These are phyloP conservation scores for Plicaturopsis crispa DNA, from an alignment of 768 basidiomycete genomes.

Conservation along the genomic window DNA sequence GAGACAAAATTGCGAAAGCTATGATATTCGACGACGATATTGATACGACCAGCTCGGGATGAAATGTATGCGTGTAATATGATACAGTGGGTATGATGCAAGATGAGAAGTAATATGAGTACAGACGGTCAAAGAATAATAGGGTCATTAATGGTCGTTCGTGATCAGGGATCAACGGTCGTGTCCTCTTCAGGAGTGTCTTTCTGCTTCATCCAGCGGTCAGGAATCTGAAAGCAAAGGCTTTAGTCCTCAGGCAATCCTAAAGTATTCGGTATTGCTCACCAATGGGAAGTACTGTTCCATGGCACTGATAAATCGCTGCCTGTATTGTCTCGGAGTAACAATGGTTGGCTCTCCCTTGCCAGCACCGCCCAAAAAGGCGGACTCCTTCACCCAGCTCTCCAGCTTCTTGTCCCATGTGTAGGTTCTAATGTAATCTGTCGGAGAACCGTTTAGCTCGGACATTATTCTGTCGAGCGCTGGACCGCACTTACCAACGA, in stretches of 20 bases:
- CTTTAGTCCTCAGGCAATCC: conserved; percentile 2
- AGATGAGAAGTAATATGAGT: no score
- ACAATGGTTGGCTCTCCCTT: conserved; percentile 95
- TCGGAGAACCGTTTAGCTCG: neutral
- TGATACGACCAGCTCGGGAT: no score
- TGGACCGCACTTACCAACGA: conserved; percentile 64
- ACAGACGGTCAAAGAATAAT: no score
- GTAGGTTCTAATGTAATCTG: conserved; percentile 92
- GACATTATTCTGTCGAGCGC: neutral
- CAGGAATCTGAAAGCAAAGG: conserved; percentile 56
- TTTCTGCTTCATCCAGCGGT: conserved; percentile 86
- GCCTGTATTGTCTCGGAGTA: conserved; percentile 90
- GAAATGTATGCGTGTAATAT: neutral
- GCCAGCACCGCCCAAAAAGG: conserved; percentile 76
- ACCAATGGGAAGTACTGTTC: conserved; percentile 86
- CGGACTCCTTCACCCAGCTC: conserved; percentile 95
- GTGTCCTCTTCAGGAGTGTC: conserved; percentile 74
- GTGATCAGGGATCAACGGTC: no score
- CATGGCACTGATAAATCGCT: conserved; percentile 82
- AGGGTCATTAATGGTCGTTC: no score
- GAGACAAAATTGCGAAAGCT: conserved; percentile 27
- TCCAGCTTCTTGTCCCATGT: conserved; percentile 99
- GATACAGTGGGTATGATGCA: no score
- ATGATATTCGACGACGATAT: neutral
- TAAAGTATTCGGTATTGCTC: conserved; percentile 15